Evolutionary conservation across 2,329 filamentous ascomycete genomes (phyloP), one percentile per base, ranked within the genome.

Genomic region (Bimuria novae-zelandiae): DNA sequence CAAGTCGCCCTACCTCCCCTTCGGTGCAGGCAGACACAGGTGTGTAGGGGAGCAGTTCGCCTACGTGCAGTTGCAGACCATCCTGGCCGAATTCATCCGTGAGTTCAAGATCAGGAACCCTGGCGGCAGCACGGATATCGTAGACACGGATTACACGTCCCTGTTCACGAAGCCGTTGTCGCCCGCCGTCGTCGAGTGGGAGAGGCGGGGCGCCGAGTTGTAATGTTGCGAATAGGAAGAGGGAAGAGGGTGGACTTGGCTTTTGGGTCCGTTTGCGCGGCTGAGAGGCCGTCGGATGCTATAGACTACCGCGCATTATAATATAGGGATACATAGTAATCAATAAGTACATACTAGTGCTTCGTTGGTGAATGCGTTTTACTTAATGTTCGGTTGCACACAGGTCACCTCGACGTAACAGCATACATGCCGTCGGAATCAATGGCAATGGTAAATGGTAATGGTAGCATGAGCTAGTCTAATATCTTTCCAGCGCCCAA

Each of bases 31-130:
- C 36, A 83, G 93, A 62, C 93, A 97, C 77, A 83, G 93, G 61
- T 97, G 93, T 77, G 97, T 97, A 69, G 93, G 93, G 61, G 93
- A 97, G 81, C 91, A 96, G 69, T 97, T 97, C 74, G 93, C 93
- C 63, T 96, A 95, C 72, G 82, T 95, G 52, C 93, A 97, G 77
- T 80, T 97, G 57, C 88, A 92, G 71, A 92, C 90, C 39, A 95
- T 97, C 61, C 79, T 88, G 11, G 90, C 87, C 45, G 86, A 86
- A 53, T 78, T 92, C 60, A 89, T 96, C 35, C 83, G 91, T 44
- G 73, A 85, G 48, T 90, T 96, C 79, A 93, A 90, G 78, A 84
- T 96, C 72, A 81, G 82, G 68, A 95, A 91, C 64, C 73, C 86
- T 2, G 85, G 89, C 63, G 88, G 89, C n/a, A 84, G 82, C 71